Base-by-base conservation (phyloP, 1,284 basidiomycete genomes). In the Paramarasmius palmivorus region DNA sequence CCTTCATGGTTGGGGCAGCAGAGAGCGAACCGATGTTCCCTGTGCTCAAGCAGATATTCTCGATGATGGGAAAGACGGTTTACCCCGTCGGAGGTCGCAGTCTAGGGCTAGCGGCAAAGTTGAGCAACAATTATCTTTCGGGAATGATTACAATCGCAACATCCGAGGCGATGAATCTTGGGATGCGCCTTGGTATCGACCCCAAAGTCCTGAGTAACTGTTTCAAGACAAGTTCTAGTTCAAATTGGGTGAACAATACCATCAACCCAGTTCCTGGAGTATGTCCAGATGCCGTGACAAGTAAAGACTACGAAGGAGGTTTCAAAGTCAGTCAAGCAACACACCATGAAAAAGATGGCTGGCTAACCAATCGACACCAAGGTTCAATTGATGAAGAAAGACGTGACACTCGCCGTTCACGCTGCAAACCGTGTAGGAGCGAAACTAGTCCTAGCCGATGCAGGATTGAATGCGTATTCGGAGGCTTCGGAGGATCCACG, bases 381-480 rank as follows among this genome's bases (percentile, higher is more conserved):
- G 70, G 65, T 74, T 8, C 69, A 75, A 48, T 49, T 74, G 34
- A 74, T 75, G 73, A 74, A 72, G 59, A 75, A 74, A 58, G 73
- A 74, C 44, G 68, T 74, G 61, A 57, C 60, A 10, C 61, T 75
- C 23, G 73, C 73, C 2, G 62, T 70, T 2, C 63, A 67, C 19
- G 70, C 71, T 19, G 71, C 73, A 5, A 59, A 62, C 38, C 56
- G 67, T 50, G 69, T 71, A 4, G 65, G 61, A 29, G 73, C 70
- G 17, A 70, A 66, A 44, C 59, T 75, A 6, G 65, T 73, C 4
- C 55, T 75, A n/a, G 71, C 63, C 34, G 65, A 73, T 32, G 68
- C 65, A 1, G 70, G 70, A 2, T 58, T 74, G 19, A 57, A 59
- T 8, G 72, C 71, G 19, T 75, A 75, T 55, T 51, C 62, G 19